Conservation (phyloP, 768 basidiomycete genomes). For the Hortiboletus campestris region DNA sequence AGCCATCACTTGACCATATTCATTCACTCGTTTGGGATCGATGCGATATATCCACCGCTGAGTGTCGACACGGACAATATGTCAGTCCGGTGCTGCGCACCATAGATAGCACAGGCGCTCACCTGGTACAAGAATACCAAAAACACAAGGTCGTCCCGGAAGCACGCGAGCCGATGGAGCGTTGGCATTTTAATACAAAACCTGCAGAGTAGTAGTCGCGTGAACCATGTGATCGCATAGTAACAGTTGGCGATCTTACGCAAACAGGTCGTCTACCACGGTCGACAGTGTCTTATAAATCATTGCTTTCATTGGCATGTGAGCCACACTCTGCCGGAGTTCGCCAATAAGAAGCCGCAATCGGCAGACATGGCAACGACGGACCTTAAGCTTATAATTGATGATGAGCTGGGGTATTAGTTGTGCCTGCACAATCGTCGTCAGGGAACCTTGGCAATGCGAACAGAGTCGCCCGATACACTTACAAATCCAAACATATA, state of each 20-base stretch:
- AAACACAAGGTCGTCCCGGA: constrained; percentile 90
- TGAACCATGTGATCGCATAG: constrained; percentile 17
- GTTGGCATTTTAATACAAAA: constrained; percentile 98
- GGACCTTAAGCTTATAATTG: constrained; percentile 94
- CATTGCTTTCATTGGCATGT: constrained; percentile 99
- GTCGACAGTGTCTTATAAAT: constrained; percentile 91
- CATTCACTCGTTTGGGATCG: constrained; percentile 92
- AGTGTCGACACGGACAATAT: constrained; percentile 10
- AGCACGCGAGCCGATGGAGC: constrained; percentile 86
- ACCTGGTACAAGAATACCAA: constrained; percentile 92
- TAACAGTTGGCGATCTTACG: constrained; percentile 47
- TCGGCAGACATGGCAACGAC: constrained; percentile 20
- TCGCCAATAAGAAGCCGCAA: constrained; percentile 3
- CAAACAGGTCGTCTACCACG: constrained; percentile 90
- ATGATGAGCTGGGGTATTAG: constrained; percentile 87
- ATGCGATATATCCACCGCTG: constrained; percentile 97
- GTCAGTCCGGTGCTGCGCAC: constrained; percentile 7
- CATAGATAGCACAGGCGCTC: constrained; percentile 28
- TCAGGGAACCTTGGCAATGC: constrained; percentile 9
- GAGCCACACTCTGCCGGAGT: constrained; percentile 75
- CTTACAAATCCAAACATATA: constrained; percentile 98
- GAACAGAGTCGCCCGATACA: constrained; percentile 17
- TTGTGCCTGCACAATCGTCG: constrained; percentile 58
- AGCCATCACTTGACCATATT: constrained; percentile 85
- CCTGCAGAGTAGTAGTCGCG: constrained; percentile 37